Evolutionary conservation across 805 yeast species (phyloP).

Genomic region (Barnettozyma populi): DNA sequence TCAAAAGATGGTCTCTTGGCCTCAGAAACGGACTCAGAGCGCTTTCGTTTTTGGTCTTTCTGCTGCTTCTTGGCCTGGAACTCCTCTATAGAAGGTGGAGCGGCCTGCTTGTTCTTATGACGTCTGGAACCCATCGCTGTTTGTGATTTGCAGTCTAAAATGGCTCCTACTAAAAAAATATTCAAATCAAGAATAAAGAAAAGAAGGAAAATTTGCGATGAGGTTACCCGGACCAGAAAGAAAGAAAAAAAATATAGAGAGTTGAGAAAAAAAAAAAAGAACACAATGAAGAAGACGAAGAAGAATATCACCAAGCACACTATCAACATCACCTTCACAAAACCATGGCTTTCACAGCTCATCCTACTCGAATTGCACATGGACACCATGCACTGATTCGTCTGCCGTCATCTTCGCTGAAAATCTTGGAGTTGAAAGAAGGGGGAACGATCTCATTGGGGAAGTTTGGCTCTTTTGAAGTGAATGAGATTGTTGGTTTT

Average conservation of each 20-base stretch:
- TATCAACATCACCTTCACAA: neutral
- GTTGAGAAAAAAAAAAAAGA: neutral
- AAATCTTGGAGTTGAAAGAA: constrained; percentile 61
- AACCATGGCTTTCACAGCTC: neutral
- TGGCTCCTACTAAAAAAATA: neutral
- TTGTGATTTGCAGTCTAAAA: neutral
- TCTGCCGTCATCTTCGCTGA: constrained; percentile 76
- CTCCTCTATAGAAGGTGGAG: constrained; percentile 86
- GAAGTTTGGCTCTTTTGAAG: constrained; percentile 83
- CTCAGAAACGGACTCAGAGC: constrained; percentile 27
- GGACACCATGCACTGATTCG: constrained; percentile 47
- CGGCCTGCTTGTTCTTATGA: constrained; percentile 88
- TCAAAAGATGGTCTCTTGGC: constrained; percentile 21
- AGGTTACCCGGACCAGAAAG: constrained; percentile 10
- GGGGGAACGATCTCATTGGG: constrained; percentile 70
- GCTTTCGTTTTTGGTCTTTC: constrained; percentile 31
- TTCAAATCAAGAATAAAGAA: neutral
- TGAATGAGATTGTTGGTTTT: constrained; percentile 69
- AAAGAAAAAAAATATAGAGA: too few relatives aligned
- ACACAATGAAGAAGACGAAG: neutral
- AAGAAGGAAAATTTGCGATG: constrained; percentile 13
- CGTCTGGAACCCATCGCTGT: constrained; percentile 81
- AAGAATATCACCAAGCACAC: neutral
- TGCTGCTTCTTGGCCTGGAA: constrained; percentile 49
- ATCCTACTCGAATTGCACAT: constrained; percentile 1